phyloP scores from a whole-genome alignment of 345 rosid genomes.

The Cochlearia excelsa region DNA sequence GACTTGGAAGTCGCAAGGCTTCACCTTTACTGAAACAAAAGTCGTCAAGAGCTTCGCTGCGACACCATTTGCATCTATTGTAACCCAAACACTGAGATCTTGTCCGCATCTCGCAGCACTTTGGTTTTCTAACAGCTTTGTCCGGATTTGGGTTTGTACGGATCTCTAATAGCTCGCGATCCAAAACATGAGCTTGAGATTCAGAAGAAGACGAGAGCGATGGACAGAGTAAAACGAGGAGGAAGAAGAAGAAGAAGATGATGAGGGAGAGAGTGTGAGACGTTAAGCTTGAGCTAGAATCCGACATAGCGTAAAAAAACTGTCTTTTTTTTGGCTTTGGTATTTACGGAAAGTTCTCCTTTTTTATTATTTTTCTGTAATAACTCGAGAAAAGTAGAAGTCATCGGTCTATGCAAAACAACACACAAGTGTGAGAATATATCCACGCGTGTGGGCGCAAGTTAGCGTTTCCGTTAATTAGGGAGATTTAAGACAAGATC shows the following conservation, averaged over 20 bases:
- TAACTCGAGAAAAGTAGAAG: constrained; percentile 16
- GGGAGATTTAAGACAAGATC: too few species aligned
- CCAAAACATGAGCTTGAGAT: constrained; percentile 21
- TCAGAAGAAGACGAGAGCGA: constrained; percentile 19
- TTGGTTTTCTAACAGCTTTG: constrained; percentile 41
- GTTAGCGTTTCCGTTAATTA: constrained; percentile 18
- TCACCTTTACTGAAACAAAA: constrained; percentile 63
- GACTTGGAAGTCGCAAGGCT: constrained; percentile 67
- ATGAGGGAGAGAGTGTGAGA: constrained; percentile 13
- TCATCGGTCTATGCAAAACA: not conserved
- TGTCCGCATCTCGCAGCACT: constrained; percentile 52
- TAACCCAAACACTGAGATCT: constrained; percentile 56
- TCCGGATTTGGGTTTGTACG: constrained; percentile 16
- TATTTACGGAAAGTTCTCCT: constrained; percentile 18
- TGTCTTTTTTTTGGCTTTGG: not conserved
- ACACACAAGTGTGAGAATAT: constrained; percentile 13
- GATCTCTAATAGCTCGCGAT: constrained; percentile 45
- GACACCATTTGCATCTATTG: constrained; percentile 75
- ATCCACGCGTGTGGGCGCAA: constrained; percentile 27
- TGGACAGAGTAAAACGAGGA: constrained; percentile 29
- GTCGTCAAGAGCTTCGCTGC: constrained; percentile 72
- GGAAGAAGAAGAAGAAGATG: constrained; percentile 18
- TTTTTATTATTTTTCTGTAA: constrained; percentile 1
- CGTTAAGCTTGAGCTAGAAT: constrained; percentile 31
- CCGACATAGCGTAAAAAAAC: constrained; percentile 16